Conservation (phyloP, 352 stramenopile species). For the Stramenopiles sp. region DNA sequence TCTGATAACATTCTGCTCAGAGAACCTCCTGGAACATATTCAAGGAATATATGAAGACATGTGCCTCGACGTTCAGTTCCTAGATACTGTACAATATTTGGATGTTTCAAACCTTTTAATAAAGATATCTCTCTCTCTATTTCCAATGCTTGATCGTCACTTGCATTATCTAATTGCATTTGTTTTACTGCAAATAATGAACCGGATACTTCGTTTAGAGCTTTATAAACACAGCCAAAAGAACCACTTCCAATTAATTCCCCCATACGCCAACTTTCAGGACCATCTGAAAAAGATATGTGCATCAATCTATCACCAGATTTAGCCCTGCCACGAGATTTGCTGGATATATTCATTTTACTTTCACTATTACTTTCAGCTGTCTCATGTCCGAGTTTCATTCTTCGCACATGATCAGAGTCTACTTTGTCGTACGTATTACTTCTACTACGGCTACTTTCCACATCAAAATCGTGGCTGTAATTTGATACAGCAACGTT, state of each 20-base stretch:
- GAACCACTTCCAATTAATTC: constrained; percentile 7
- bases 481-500: no score
- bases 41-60: constrained; percentile 24
- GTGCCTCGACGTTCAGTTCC: constrained; percentile 7
- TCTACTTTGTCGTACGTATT: no score
- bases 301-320: no score
- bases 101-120: constrained; percentile 1
- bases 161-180: background rate
- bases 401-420: no score
- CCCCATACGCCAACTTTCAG: no score
- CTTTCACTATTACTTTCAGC: no score
- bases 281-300: no score
- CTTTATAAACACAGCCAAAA: constrained; percentile 1
- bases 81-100: constrained; percentile 8
- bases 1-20: constrained; percentile 33
- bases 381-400: no score
- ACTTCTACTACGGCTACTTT: no score
- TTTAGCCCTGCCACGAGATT: no score
- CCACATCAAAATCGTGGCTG: no score
- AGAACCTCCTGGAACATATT: constrained; percentile 43
- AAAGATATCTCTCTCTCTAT: background rate
- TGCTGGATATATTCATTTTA: no score
- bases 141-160: background rate
- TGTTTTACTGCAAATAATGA: background rate
- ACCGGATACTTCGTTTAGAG: background rate